Evolutionary conservation across 441 rosid species (phyloP).

Genomic region (Flueggea neowawraea): DNA sequence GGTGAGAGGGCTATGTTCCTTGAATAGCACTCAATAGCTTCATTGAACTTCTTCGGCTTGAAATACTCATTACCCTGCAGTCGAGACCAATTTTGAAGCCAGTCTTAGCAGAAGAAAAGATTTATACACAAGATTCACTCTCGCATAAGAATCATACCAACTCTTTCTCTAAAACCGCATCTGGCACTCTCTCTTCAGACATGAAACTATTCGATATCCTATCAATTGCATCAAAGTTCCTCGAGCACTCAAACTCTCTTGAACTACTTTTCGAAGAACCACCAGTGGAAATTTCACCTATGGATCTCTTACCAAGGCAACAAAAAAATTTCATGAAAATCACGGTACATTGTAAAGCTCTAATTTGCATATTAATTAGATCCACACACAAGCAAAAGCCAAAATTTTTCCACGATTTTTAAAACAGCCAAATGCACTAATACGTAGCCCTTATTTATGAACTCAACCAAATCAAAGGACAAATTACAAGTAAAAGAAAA

Average conservation of each 20-base stretch:
- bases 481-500: no score
- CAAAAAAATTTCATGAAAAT: background rate
- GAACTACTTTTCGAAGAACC: slow-evolving; percentile 19
- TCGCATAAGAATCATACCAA: slow-evolving; percentile 34
- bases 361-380: background rate
- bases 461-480: no score
- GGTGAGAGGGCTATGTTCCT: slow-evolving; percentile 89
- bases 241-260: slow-evolving; percentile 28
- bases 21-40: slow-evolving; percentile 87
- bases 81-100: slow-evolving; percentile 5
- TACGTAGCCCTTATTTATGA: no score
- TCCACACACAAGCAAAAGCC: background rate
- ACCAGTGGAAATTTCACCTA: slow-evolving; percentile 16
- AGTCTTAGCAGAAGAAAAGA: background rate
- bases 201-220: slow-evolving; percentile 38
- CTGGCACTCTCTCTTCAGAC: slow-evolving; percentile 43
- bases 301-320: slow-evolving; percentile 19
- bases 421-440: no score
- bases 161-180: slow-evolving; percentile 87
- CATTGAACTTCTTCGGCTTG: slow-evolving; percentile 80
- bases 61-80: slow-evolving; percentile 84
- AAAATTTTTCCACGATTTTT: no score
- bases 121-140: background rate
- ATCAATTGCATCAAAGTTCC: slow-evolving; percentile 33
- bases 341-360: background rate